Evolutionary conservation across 2,329 filamentous ascomycete genomes (phyloP), one percentile per base, ranked within the genome.

Genomic region (Ophiognomonia clavigignenti-juglandacearum): DNA sequence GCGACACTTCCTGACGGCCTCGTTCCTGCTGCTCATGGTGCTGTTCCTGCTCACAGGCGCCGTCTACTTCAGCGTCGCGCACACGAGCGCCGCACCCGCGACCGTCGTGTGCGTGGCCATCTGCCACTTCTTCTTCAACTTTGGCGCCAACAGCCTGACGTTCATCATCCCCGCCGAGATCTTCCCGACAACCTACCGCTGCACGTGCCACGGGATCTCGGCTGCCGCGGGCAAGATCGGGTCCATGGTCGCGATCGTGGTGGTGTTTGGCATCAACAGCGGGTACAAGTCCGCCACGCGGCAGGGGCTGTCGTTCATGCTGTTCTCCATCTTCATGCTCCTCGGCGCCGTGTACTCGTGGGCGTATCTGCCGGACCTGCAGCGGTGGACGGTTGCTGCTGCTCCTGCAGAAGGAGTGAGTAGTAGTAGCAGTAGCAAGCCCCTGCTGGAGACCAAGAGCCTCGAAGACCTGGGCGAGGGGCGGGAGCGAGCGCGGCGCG

Each of bases 131-230:
- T 62, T 75, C 51, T 78, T 78, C 54, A 78, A 79, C 53, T 74
- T 78, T 59, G 75, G 79, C 10, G 78, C 78, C 35, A 83, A 83
- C 55, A 78, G 76, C 0, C 71, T 82, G 10, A 83, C 79, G 0
- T 83, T 84, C 56, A 76, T 83, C 45, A 74, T 84, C 14, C 79
- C 81, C 1, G 80, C 78, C 35, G 80, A 85, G 57, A 74, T 82
- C 35, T 85, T 85, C 58, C 80, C 79, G 0, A 84, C 80, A 2
- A 72, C 74, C 52, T 83, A 82, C 55, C 74, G 81, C 34, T 80
- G 74, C 42, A 80, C 79, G 0, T 82, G 78, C 49, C 78, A 82
- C 56, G 79, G 78, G 20, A 78, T 83, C 43, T 79, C 78, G 0
- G 79, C 80, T 0, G 79, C 79, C 0, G 72, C 73, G 1, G 80